Base-by-base conservation (phyloP, 176 grass and related monocot genomes). In the Zea luxurians region DNA sequence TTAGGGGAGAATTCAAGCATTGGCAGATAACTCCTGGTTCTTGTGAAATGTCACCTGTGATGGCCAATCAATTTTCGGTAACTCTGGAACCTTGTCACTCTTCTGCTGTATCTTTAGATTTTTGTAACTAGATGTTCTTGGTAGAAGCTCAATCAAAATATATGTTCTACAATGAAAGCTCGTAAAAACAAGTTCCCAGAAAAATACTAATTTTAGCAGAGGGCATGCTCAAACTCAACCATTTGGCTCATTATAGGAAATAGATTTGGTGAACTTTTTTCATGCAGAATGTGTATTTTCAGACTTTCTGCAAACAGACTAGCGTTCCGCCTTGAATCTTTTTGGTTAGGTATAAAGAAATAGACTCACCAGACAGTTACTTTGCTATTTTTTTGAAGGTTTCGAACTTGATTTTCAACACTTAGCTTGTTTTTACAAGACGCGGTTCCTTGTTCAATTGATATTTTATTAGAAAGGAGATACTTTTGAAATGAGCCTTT, bases 41-140 rank as follows among this genome's bases (percentile, higher is more conserved):
- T 80, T 94, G 83, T 80, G 87, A 97, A 85, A 88, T 75, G 37
- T 92, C 94, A 60, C 89, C 91, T 50, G 94, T 97, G 68, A 97
- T 97, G 91, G 85, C 91, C 79, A 97, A 97, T 85, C 94, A 97
- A 80, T 97, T 97, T 84, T 97, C 94, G 66, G 94, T 97, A 93
- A 90, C 17, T 64, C 66, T 65, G 10, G 27, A 7, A 54, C 60
- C 71, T 68, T 88, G 62, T 64, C 70, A 65, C 37, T 74, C 49
- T 55, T 7, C 76, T 75, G 27, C 7, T 38, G 15, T 53, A 55
- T 84, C 59, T 50, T 54, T 13, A 90, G 27, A 86, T 72, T 47
- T 12, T 77, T 16, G 6, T 37, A 6, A 48, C 16, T 38, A 17
- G 20, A 61, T 40, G 18, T 34, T 76, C 46, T 50, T 71, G 6